Percentiles rank a stretch among this genome's conserved stretches.
Evolutionary conservation across 176 grass and related monocot genomes (phyloP).

Genomic region (Juncus effusus): DNA sequence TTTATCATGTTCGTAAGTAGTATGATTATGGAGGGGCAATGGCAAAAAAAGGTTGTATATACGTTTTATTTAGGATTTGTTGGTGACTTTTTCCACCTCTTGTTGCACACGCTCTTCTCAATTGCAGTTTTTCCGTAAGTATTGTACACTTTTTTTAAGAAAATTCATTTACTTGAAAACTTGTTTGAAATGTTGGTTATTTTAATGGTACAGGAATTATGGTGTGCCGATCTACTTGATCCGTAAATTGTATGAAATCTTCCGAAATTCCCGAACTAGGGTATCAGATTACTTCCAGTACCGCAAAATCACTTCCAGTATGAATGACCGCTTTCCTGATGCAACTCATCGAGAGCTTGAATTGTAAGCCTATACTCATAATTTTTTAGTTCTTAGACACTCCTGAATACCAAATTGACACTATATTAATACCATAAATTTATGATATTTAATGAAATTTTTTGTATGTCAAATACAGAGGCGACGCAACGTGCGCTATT

Average conservation of each 20-base stretch:
- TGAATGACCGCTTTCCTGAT: slow-evolving; percentile 94
- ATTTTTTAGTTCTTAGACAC: not conserved
- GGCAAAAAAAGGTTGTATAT: slow-evolving; percentile 95
- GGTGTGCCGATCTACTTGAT: slow-evolving; percentile 90
- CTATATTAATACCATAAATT: too few relatives aligned
- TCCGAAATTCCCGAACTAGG: slow-evolving; percentile 79
- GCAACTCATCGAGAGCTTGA: slow-evolving; percentile 75
- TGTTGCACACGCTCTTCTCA: slow-evolving; percentile 94
- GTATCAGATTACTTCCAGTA: slow-evolving; percentile 84
- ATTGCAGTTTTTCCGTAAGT: slow-evolving; percentile 91
- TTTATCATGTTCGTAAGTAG: too few relatives aligned
- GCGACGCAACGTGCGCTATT: slow-evolving; percentile 93
- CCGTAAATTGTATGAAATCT: slow-evolving; percentile 88
- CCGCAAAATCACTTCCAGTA: slow-evolving; percentile 93
- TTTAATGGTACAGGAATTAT: slow-evolving; percentile 73
- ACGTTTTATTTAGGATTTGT: slow-evolving; percentile 95
- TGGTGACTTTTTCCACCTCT: slow-evolving; percentile 88
- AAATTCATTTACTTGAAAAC: not conserved
- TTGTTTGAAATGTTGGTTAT: not conserved
- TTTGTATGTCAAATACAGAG: slow-evolving; percentile 34
- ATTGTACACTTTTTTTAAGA: slow-evolving; percentile 16
- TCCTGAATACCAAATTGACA: too few relatives aligned
- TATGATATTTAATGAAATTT: too few relatives aligned
- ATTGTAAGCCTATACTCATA: slow-evolving; percentile 45
- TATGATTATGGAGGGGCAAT: slow-evolving; percentile 95